Evolutionary conservation across 192 early-diverging fungal species (phyloP).

Genomic region (Backusella morwellensis): DNA sequence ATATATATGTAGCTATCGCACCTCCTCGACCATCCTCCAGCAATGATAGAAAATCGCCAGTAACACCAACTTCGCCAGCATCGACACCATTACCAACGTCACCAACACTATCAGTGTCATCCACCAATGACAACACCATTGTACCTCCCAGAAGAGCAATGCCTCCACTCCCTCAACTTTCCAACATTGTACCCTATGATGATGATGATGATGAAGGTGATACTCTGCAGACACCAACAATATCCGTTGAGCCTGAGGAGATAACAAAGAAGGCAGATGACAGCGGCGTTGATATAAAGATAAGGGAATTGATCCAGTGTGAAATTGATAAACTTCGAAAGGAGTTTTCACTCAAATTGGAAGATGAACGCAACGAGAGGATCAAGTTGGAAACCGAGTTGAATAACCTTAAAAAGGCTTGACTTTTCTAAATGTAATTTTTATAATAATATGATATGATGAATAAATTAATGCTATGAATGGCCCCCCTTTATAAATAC

Average conservation of each 20-base stretch:
- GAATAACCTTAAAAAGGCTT: background rate
- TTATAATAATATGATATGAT: background rate
- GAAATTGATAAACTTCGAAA: slow-evolving; percentile 24
- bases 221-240: background rate
- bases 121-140: background rate
- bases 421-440: background rate
- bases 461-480: background rate
- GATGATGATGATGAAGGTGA: background rate
- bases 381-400: slow-evolving; percentile 22
- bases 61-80: background rate
- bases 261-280: background rate
- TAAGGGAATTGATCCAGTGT: background rate
- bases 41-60: background rate
- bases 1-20: background rate
- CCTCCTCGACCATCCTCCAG: background rate
- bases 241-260: background rate
- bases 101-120: background rate
- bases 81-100: background rate
- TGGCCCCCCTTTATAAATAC: background rate
- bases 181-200: background rate
- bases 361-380: slow-evolving; percentile 21
- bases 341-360: slow-evolving; percentile 20
- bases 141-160: slow-evolving; percentile 9
- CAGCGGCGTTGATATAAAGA: background rate
- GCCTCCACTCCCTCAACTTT: background rate